Percentiles rank a stretch among this genome's conserved stretches.
Conservation (phyloP, 208 protist species). For the Kentomonas sorsogonicus region DNA sequence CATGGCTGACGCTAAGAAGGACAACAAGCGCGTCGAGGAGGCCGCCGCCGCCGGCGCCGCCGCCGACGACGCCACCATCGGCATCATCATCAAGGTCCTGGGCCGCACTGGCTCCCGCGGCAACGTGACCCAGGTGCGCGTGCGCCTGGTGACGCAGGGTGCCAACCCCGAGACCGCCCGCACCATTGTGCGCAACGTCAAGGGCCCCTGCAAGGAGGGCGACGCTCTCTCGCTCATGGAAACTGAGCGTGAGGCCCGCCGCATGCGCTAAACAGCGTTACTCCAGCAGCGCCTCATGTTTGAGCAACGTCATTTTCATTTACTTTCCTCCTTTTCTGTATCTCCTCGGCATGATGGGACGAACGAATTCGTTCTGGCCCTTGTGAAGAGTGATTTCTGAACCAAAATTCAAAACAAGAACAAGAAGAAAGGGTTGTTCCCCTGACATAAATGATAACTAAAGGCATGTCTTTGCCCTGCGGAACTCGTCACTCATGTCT, state of each 20-base stretch:
- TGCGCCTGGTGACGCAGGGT: conserved; percentile 91
- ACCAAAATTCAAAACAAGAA: conserved; percentile 15
- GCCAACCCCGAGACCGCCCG: conserved; percentile 88
- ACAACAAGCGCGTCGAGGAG: conserved; percentile 84
- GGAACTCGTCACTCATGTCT: too few relatives aligned
- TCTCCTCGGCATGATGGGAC: too few relatives aligned
- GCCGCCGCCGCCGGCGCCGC: conserved; percentile 65
- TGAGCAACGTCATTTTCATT: too few relatives aligned
- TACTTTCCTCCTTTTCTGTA: too few relatives aligned
- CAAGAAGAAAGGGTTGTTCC: too few relatives aligned
- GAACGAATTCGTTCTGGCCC: too few relatives aligned
- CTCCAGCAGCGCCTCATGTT: too few relatives aligned
- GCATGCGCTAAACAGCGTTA: conserved; percentile 93
- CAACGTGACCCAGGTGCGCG: conserved; percentile 98
- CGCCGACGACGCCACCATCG: conserved; percentile 88
- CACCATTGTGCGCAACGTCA: conserved; percentile 99
- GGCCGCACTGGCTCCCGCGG: conserved; percentile 99
- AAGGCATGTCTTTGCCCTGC: conserved; percentile 5
- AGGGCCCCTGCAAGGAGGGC: conserved; percentile 97
- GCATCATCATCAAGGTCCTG: conserved; percentile 97
- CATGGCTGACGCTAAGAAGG: conserved; percentile 83
- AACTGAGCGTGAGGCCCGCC: conserved; percentile 99
- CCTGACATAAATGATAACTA: not conserved
- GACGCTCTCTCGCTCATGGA: conserved; percentile 99
- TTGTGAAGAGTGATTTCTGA: too few relatives aligned